A percentile compares a stretch with the other conserved stretches of the same genome.
These are phyloP conservation scores for Diaporthe sp. DNA, from an alignment of 2,329 filamentous ascomycete genomes.

Conservation along the genomic window DNA sequence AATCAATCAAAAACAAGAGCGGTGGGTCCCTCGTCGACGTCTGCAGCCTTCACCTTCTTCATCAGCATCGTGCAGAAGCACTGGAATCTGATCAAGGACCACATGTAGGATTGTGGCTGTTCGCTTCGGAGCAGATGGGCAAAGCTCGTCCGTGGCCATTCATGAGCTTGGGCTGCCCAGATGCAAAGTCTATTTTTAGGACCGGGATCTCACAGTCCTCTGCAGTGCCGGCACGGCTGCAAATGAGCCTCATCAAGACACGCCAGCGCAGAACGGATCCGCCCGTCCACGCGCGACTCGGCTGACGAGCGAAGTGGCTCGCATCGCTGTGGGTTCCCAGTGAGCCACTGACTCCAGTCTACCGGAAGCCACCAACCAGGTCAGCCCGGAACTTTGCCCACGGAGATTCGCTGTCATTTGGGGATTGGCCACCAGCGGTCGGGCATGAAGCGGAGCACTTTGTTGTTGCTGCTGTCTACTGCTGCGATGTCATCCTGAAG, in stretches of 20 bases:
- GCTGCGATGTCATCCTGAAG: constrained; percentile 31
- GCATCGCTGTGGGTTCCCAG: not conserved
- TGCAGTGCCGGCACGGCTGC: not conserved
- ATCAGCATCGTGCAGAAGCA: not conserved
- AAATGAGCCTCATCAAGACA: constrained; percentile 34
- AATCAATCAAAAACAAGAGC: not conserved
- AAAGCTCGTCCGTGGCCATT: not conserved
- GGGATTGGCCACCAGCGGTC: constrained; percentile 12
- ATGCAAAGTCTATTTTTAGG: constrained; percentile 7
- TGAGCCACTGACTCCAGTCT: constrained; percentile 27
- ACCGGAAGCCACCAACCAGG: not conserved
- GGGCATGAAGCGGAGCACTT: not conserved
- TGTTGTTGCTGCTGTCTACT: not conserved
- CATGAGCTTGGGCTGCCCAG: not conserved
- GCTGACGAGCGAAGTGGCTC: constrained; percentile 10
- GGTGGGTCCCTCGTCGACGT: not conserved
- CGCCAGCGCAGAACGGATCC: constrained; percentile 16
- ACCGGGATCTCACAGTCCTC: not conserved
- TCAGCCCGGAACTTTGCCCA: not conserved
- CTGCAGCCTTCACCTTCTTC: not conserved
- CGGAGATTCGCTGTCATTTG: constrained; percentile 34
- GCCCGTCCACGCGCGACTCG: not conserved
- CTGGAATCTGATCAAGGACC: not conserved
- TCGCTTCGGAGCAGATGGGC: not conserved
- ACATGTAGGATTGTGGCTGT: constrained; percentile 22